Evolutionary conservation across 768 basidiomycete species (phyloP), one percentile per base, ranked within the genome.

Genomic region (Lactarius tabidus): DNA sequence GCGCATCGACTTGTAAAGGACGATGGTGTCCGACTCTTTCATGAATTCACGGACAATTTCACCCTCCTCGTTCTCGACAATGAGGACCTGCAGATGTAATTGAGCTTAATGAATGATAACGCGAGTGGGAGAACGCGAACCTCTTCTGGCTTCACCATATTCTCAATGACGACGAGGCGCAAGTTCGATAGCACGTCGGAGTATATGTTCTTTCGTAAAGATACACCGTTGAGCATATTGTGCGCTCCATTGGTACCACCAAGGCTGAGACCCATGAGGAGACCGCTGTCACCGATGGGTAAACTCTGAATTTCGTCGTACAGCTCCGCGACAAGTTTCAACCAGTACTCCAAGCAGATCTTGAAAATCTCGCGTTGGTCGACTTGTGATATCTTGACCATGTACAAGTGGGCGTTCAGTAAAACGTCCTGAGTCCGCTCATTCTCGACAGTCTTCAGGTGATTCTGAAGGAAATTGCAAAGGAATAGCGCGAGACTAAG

Each of bases 91-190:
- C 60, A 20, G 15, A 65, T 6, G 31, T 28, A 2, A n/a, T 51
- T 65, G 29, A 55, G 52, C 23, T 57, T 7, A n/a, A 26, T 64
- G 26, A 61, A 35, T 68, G 64, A 70, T 63, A 31, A 43, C 33
- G 38, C 43, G 48, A 38, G 28, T 31, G n/a, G 28, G 39, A 61
- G 17, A 28, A 35, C 14, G 12, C 83, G 45, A 66, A 94, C 96
- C 85, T 99, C 97, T 76, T 99, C 97, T 6, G 97, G 97, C 75
- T 98, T 99, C 69, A 98, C 97, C 97, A 99, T 99, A 71, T 93
- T 85, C 78, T 98, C 96, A 70, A 98, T 96, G 72, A 99, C 94
- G 53, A 98, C 96, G 65, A 98, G 77, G 52, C 97, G 85, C 71
- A 99, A 75, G 75, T 99, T 97, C 35, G 91, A 94, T 60, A 99